Evolutionary conservation across 345 rosid genomes (phyloP).

Genomic region (Brassica rapa): DNA sequence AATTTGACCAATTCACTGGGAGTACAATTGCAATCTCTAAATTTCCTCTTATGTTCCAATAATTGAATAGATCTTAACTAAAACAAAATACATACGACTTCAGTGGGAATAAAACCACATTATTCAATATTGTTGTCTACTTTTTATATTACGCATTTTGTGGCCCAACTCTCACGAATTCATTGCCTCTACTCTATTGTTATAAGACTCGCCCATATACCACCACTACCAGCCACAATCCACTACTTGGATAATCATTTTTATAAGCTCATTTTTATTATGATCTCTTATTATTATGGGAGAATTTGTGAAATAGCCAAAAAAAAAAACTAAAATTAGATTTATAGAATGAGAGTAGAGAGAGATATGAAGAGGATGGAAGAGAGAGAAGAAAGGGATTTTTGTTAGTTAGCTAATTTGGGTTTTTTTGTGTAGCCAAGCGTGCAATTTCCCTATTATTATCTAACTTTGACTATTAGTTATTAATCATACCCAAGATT

Average conservation of each 20-base stretch:
- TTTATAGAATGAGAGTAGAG: no score
- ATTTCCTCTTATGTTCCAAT: background rate
- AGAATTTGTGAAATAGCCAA: no score
- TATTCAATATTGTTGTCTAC: background rate
- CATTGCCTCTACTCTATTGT: background rate
- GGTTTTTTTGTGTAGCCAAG: no score
- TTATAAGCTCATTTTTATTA: background rate
- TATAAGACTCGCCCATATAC: background rate
- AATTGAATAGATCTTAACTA: background rate
- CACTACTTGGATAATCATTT: background rate
- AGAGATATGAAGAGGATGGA: no score
- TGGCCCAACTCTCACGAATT: background rate
- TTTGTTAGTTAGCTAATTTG: no score
- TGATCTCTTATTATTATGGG: background rate
- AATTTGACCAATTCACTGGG: background rate
- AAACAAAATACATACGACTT: background rate
- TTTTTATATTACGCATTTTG: background rate
- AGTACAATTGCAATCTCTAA: background rate
- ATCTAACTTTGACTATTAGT: background rate
- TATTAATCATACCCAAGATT: background rate
- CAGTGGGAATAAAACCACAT: background rate
- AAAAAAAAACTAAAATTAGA: no score
- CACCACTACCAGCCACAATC: slow-evolving; percentile 3
- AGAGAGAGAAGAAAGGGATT: no score
- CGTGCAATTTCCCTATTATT: no score